These are phyloP conservation scores for Aspergillus pseudoviridinutans DNA, from an alignment of 2,329 filamentous ascomycete genomes.

Conservation along the genomic window DNA sequence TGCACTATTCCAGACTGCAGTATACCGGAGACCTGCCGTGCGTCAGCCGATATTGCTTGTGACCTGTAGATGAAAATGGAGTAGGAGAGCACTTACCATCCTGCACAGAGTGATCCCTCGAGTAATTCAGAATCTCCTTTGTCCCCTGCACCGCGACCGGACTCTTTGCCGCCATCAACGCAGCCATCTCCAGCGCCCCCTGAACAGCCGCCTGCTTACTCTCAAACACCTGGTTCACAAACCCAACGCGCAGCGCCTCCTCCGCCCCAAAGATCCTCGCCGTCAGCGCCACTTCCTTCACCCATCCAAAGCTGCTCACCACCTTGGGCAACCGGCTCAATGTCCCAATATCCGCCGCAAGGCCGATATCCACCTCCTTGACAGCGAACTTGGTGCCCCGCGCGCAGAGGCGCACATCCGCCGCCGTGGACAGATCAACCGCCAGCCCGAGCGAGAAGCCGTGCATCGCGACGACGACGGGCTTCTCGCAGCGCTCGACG, in stretches of 20 bases:
- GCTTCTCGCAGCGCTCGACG: conserved; percentile 86
- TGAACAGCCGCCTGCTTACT: conserved; percentile 60
- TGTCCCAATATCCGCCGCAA: conserved; percentile 48
- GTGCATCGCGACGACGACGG: conserved; percentile 78
- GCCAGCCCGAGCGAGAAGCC: conserved; percentile 73
- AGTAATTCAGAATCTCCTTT: conserved; percentile 81
- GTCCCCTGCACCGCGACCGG: conserved; percentile 84
- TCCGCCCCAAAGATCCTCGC: conserved; percentile 42
- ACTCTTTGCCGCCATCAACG: conserved; percentile 70
- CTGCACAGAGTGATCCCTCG: conserved; percentile 69
- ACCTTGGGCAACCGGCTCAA: conserved; percentile 46
- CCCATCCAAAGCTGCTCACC: conserved; percentile 44
- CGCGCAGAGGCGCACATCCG: conserved; percentile 42
- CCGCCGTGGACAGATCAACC: conserved; percentile 56
- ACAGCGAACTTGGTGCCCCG: conserved; percentile 37
- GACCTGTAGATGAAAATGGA: not conserved
- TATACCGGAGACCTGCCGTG: conserved; percentile 67
- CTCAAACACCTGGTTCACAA: conserved; percentile 40
- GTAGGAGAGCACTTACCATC: conserved; percentile 57
- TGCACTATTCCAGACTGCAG: conserved; percentile 79
- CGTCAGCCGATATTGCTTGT: not conserved
- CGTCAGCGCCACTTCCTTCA: conserved; percentile 46
- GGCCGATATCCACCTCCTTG: conserved; percentile 49
- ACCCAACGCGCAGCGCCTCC: conserved; percentile 42
- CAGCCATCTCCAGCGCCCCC: conserved; percentile 61